These are phyloP conservation scores for Aspergillus puulaauensis DNA, from an alignment of 2,329 filamentous ascomycete genomes.

Conservation along the genomic window DNA sequence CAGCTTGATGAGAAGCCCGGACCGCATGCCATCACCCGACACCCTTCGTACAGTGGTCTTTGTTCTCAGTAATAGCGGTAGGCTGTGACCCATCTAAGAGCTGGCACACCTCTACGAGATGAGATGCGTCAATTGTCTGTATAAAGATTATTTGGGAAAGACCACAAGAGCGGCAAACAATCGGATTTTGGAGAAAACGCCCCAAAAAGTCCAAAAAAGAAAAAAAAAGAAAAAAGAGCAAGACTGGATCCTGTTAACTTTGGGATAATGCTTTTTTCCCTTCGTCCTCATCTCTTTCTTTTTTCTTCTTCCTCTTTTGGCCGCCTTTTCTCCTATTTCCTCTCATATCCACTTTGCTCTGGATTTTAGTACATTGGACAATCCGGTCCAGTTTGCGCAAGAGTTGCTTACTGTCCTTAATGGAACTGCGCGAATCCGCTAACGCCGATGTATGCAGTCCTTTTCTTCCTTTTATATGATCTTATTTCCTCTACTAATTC, in stretches of 20 bases:
- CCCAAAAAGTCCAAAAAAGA: not conserved
- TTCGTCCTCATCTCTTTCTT: not conserved
- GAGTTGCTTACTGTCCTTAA: not conserved
- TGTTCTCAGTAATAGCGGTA: slow-evolving; percentile 20
- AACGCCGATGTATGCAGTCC: not conserved
- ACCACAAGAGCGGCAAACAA: not conserved
- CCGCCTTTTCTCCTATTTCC: not conserved
- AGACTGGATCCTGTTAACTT: slow-evolving; percentile 4
- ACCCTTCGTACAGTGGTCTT: slow-evolving; percentile 25
- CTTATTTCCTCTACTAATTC: not conserved
- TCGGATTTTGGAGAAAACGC: not conserved
- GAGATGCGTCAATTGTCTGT: not conserved
- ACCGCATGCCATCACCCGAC: slow-evolving; percentile 20
- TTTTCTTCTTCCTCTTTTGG: slow-evolving; percentile 3
- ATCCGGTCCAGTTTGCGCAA: not conserved
- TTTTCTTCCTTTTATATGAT: not conserved
- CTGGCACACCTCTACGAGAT: not conserved
- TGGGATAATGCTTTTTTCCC: not conserved
- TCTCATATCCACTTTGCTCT: not conserved
- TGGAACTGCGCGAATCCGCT: not conserved
- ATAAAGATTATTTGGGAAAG: not conserved
- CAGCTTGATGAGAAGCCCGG: slow-evolving; percentile 18
- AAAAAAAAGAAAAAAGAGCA: not conserved
- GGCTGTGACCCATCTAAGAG: slow-evolving; percentile 1
- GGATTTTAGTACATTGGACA: not conserved